phyloP scores from a whole-genome alignment of 1,284 basidiomycete genomes.

The Tilletiaria anomala region DNA sequence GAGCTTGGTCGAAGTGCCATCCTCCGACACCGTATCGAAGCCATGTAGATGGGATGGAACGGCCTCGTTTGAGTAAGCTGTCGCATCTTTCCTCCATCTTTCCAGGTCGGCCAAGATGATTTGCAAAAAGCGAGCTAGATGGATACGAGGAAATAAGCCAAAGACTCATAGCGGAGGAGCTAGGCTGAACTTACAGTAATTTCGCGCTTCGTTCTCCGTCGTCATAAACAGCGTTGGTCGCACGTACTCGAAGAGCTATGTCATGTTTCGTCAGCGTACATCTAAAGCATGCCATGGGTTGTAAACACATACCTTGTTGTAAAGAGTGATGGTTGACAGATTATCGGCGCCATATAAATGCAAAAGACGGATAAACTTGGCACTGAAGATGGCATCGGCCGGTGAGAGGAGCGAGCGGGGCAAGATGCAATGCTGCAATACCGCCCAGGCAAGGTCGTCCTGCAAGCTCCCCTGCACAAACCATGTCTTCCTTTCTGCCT shows the following conservation, averaged over 20 bases:
- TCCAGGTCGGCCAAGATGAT: slow-evolving; percentile 61
- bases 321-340: slow-evolving; percentile 73
- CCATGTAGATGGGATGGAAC: slow-evolving; percentile 38
- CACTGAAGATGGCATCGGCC: slow-evolving; percentile 88
- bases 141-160: no score
- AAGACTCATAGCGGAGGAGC: no score
- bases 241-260: slow-evolving; percentile 28
- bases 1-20: slow-evolving; percentile 6
- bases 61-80: slow-evolving; percentile 42
- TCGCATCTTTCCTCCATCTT: slow-evolving; percentile 60
- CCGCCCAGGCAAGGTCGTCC: slow-evolving; percentile 19
- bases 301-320: slow-evolving; percentile 68
- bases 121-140: slow-evolving; percentile 60
- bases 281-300: no score
- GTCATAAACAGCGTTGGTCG: slow-evolving; percentile 76
- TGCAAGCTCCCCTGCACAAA: no score
- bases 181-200: no score
- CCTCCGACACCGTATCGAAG: slow-evolving; percentile 28
- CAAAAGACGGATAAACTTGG: slow-evolving; percentile 72
- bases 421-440: slow-evolving; percentile 81
- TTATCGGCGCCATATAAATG: slow-evolving; percentile 72
- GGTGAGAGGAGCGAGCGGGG: slow-evolving; percentile 82
- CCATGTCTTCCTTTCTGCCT: no score
- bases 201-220: slow-evolving; percentile 88
- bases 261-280: no score